phyloP scores from a whole-genome alignment of 129 eudicot species.

The Flaveria ramosissima region DNA sequence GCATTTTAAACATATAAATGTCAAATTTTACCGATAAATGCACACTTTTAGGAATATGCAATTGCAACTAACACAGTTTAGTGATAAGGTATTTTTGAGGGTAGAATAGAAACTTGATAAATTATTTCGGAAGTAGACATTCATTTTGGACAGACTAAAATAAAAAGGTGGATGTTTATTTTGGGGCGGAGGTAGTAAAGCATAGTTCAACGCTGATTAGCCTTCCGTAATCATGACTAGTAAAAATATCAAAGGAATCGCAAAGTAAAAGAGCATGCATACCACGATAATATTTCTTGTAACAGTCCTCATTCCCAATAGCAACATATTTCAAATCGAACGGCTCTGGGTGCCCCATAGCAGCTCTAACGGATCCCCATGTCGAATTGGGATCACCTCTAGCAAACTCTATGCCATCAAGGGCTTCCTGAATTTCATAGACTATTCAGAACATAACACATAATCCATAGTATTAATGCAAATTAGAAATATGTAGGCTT shows the following conservation, averaged over 20 bases:
- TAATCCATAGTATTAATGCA: not conserved
- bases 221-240: not conserved
- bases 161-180: not conserved
- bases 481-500: not conserved
- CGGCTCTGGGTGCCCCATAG: slow-evolving; percentile 86
- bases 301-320: slow-evolving; percentile 88
- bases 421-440: slow-evolving; percentile 61
- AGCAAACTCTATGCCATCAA: slow-evolving; percentile 90
- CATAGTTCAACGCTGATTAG: not conserved
- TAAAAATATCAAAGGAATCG: too few species aligned
- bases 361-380: slow-evolving; percentile 90
- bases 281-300: slow-evolving; percentile 64
- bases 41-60: not conserved
- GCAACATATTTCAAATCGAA: slow-evolving; percentile 78
- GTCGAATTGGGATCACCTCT: slow-evolving; percentile 68
- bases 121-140: not conserved
- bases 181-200: not conserved
- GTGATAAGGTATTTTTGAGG: not conserved
- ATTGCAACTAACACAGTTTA: not conserved
- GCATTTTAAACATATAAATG: not conserved
- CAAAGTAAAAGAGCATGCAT: slow-evolving; percentile 27
- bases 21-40: not conserved
- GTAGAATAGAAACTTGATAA: not conserved
- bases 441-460: not conserved
- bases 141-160: not conserved